Evolutionary conservation across 2,329 filamentous ascomycete species (phyloP).

Genomic region (Talaromyces sp.): DNA sequence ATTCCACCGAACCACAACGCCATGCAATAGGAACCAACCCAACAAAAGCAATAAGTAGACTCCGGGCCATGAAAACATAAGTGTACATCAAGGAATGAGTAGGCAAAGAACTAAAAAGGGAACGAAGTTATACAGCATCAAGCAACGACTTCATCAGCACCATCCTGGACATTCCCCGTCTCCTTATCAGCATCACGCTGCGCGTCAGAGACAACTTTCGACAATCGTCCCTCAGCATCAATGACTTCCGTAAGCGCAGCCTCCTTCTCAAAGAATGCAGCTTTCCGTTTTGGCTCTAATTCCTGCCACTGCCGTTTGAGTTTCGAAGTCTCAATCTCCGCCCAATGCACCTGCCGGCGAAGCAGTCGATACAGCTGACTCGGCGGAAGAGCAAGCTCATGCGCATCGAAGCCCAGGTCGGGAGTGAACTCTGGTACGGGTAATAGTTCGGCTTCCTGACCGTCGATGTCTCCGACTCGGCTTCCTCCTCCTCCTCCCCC

Average conservation of each 20-base stretch:
- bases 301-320: constrained; percentile 41
- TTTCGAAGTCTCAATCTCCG: constrained; percentile 41
- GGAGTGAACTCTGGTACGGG: constrained; percentile 37
- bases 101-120: background rate
- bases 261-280: constrained; percentile 44
- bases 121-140: background rate
- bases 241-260: constrained; percentile 43
- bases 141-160: constrained; percentile 11
- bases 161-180: constrained; percentile 17
- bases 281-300: constrained; percentile 34
- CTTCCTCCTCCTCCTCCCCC: constrained; percentile 23
- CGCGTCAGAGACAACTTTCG: constrained; percentile 28
- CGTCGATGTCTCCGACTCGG: constrained; percentile 24
- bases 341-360: constrained; percentile 48
- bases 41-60: background rate
- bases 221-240: constrained; percentile 40
- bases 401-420: constrained; percentile 43
- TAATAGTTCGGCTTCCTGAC: constrained; percentile 36
- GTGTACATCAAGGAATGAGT: constrained; percentile 2
- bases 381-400: constrained; percentile 42
- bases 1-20: constrained; percentile 5
- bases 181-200: constrained; percentile 16
- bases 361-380: constrained; percentile 45
- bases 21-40: constrained; percentile 6
- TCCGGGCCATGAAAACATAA: constrained; percentile 8